A percentile compares a stretch with the other conserved stretches of the same genome.
Conservation (phyloP, 306 rosid genomes). For the Argentina anserina region DNA sequence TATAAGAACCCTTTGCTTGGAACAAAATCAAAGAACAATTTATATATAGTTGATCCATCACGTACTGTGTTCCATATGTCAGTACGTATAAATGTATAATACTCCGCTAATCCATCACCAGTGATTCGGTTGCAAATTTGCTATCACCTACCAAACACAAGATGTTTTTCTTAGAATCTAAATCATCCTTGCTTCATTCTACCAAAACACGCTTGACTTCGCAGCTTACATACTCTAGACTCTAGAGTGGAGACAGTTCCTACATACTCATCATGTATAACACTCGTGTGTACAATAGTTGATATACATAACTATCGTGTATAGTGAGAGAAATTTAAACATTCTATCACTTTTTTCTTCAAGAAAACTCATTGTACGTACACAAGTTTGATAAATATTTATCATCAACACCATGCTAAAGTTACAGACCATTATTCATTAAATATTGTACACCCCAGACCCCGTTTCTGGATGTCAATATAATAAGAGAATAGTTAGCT, state of each 20-base stretch:
- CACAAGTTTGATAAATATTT: not conserved
- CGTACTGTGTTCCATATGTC: not conserved
- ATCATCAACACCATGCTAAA: not conserved
- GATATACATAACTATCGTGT: not conserved
- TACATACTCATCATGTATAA: too few relatives aligned
- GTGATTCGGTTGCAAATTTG: constrained; percentile 2
- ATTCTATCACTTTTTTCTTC: not conserved
- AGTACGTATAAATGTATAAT: too few relatives aligned
- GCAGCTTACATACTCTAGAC: not conserved
- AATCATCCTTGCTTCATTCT: constrained; percentile 22
- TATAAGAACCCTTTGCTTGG: not conserved
- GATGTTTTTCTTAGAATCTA: constrained; percentile 39
- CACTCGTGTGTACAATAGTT: too few relatives aligned
- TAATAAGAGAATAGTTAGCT: constrained; percentile 40
- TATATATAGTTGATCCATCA: not conserved
- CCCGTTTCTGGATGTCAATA: constrained; percentile 13
- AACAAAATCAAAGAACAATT: not conserved
- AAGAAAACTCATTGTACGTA: not conserved
- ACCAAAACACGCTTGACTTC: constrained; percentile 21
- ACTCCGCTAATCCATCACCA: constrained; percentile 4
- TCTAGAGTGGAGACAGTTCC: not conserved
- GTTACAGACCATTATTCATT: not conserved
- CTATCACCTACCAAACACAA: constrained; percentile 54
- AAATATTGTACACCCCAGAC: not conserved
- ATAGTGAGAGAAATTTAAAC: not conserved